A percentile compares a stretch with the other conserved stretches of the same genome.
These are phyloP conservation scores for Globisporangium yorkense DNA, from an alignment of 352 stramenopile species.

Conservation along the genomic window DNA sequence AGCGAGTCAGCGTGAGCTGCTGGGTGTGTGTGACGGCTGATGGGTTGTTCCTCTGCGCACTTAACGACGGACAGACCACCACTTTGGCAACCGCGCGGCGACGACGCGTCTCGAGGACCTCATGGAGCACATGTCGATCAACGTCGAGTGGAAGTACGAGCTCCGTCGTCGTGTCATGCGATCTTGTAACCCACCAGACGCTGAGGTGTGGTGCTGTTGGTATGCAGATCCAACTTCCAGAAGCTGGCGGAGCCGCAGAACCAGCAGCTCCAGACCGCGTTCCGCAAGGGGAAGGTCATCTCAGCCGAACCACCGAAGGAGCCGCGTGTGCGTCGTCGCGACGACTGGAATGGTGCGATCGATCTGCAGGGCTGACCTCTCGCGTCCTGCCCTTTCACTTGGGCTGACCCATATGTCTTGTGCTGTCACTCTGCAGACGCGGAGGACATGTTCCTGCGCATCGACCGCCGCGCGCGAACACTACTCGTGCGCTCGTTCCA, in stretches of 20 bases:
- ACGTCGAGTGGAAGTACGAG: constrained; percentile 71
- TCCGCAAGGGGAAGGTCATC: constrained; percentile 53
- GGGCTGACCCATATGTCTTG: neutral
- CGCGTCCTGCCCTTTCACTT: too few relatives aligned
- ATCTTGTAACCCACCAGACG: neutral
- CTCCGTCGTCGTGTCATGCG: neutral
- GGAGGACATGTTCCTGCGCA: constrained; percentile 69
- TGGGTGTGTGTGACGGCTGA: neutral
- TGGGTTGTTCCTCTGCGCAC: neutral
- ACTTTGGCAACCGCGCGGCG: constrained; percentile 73
- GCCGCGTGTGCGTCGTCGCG: constrained; percentile 39
- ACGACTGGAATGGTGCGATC: constrained; percentile 65
- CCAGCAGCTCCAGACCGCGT: constrained; percentile 61
- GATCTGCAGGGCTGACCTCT: neutral
- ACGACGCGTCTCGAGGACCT: constrained; percentile 73
- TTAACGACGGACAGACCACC: constrained; percentile 41
- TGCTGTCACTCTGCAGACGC: neutral
- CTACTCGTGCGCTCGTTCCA: constrained; percentile 65
- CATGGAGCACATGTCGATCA: constrained; percentile 87
- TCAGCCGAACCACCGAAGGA: constrained; percentile 28
- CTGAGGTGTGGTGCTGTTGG: neutral
- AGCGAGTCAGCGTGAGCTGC: too few relatives aligned
- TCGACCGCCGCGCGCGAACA: constrained; percentile 65
- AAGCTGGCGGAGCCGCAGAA: constrained; percentile 76
- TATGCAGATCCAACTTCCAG: constrained; percentile 73